Percentiles rank a stretch among this genome's conserved stretches.
Conservation (phyloP, 2,329 filamentous ascomycete species). For the Amauroascus verrucosus region DNA sequence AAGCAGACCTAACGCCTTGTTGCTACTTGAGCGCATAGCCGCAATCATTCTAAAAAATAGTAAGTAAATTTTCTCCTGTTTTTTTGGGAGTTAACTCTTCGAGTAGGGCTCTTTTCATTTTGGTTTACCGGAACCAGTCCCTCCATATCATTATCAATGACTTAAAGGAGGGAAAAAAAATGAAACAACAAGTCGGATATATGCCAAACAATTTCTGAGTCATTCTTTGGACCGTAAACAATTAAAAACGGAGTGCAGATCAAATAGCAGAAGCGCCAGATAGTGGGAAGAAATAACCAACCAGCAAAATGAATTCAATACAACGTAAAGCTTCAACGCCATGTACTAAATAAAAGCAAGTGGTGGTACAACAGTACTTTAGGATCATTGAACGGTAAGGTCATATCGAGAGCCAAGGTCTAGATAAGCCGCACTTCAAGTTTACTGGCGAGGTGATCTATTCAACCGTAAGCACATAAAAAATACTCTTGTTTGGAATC, state of each 20-base stretch:
- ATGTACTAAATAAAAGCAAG: conserved; percentile 16
- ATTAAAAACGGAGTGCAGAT: conserved; percentile 1
- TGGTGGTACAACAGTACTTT: conserved; percentile 33
- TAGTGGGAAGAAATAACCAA: conserved; percentile 14
- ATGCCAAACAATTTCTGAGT: conserved; percentile 9
- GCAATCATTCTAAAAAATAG: conserved; percentile 20
- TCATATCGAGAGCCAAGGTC: conserved; percentile 3
- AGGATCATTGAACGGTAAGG: conserved; percentile 10
- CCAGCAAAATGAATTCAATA: conserved; percentile 5
- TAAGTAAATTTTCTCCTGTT: not conserved
- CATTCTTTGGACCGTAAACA: conserved; percentile 9
- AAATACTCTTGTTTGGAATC: not conserved
- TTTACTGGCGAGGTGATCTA: conserved; percentile 36
- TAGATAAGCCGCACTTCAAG: not conserved
- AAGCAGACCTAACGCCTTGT: conserved; percentile 20
- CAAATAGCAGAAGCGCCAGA: conserved; percentile 13
- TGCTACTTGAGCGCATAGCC: conserved; percentile 18
- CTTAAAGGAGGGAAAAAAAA: conserved; percentile 2
- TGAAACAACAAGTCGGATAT: not conserved
- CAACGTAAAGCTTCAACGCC: conserved; percentile 4
- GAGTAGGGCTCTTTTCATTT: conserved; percentile 12
- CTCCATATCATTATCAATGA: not conserved
- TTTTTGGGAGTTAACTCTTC: not conserved
- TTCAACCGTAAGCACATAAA: not conserved
- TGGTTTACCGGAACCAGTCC: conserved; percentile 15